Conservation (phyloP, 805 yeast species). For the Candida bentonensis region DNA sequence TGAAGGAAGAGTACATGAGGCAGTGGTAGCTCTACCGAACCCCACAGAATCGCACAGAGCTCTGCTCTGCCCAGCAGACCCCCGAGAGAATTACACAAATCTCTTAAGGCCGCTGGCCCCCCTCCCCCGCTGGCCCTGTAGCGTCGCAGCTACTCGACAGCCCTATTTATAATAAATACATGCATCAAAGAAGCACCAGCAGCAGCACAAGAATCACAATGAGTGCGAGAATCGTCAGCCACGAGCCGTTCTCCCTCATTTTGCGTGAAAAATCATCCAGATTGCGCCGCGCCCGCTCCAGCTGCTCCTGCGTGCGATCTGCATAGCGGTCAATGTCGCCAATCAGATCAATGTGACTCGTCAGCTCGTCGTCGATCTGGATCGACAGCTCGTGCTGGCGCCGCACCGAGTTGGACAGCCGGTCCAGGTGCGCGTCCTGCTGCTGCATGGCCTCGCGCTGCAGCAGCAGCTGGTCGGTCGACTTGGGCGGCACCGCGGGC, state of each 20-base stretch:
- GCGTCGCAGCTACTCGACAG: too few species aligned
- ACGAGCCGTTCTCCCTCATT: slow-evolving; percentile 25
- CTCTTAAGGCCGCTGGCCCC: too few species aligned
- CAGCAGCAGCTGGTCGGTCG: slow-evolving; percentile 12
- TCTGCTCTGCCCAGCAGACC: too few species aligned
- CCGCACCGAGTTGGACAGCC: slow-evolving; percentile 21
- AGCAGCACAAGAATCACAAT: slow-evolving; percentile 22
- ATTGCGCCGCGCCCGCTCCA: slow-evolving; percentile 21
- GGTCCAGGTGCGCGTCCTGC: slow-evolving; percentile 25
- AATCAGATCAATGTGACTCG: slow-evolving; percentile 22
- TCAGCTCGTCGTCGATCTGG: slow-evolving; percentile 26
- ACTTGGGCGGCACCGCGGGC: slow-evolving; percentile 3
- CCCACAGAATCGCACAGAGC: too few species aligned
- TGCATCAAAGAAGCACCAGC: slow-evolving; percentile 16
- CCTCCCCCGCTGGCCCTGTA: too few species aligned
- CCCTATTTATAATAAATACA: not conserved
- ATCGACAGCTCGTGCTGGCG: slow-evolving; percentile 25
- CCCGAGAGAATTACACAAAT: too few species aligned
- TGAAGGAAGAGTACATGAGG: too few species aligned
- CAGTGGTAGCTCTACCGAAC: too few species aligned
- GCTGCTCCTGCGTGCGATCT: slow-evolving; percentile 21
- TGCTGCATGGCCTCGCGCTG: slow-evolving; percentile 20
- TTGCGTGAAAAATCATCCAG: slow-evolving; percentile 23
- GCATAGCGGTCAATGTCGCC: slow-evolving; percentile 25
- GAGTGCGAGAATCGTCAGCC: slow-evolving; percentile 20